Conservation (phyloP, 768 basidiomycete species). For the Lactarius psammicola region DNA sequence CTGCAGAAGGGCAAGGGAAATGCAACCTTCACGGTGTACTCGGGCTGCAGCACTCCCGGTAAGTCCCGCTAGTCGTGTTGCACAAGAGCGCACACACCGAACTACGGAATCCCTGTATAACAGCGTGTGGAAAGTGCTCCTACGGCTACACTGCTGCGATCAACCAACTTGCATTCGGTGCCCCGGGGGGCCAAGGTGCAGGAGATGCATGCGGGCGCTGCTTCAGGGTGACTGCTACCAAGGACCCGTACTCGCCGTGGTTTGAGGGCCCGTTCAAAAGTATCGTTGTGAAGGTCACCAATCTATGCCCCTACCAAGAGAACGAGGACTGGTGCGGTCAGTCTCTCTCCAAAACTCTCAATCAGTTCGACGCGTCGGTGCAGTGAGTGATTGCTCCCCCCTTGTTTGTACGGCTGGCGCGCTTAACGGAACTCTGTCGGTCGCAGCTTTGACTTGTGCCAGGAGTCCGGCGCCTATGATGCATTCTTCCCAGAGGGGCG, state of each 20-base stretch:
- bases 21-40: conserved; percentile 57
- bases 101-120: background rate
- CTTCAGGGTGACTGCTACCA: conserved; percentile 52
- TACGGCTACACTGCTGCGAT: conserved; percentile 56
- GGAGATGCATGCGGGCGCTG: conserved; percentile 67
- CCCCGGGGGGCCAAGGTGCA: conserved; percentile 47
- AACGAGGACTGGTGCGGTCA: conserved; percentile 58
- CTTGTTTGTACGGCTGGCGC: too few relatives aligned
- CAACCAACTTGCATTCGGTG: conserved; percentile 56
- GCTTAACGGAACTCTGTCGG: background rate
- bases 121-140: conserved; percentile 53
- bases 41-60: conserved; percentile 52
- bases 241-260: conserved; percentile 52
- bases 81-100: background rate
- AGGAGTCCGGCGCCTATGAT: conserved; percentile 51
- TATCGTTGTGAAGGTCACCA: conserved; percentile 52
- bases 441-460: conserved; percentile 58
- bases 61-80: conserved; percentile 1
- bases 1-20: conserved; percentile 50
- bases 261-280: conserved; percentile 52
- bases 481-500: conserved; percentile 58
- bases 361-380: conserved; percentile 38
- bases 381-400: conserved; percentile 42
- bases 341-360: conserved; percentile 44
- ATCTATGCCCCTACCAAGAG: conserved; percentile 47